Evolutionary conservation across 2,329 filamentous ascomycete species (phyloP).

Genomic region (Teratosphaeria epicoccoides): DNA sequence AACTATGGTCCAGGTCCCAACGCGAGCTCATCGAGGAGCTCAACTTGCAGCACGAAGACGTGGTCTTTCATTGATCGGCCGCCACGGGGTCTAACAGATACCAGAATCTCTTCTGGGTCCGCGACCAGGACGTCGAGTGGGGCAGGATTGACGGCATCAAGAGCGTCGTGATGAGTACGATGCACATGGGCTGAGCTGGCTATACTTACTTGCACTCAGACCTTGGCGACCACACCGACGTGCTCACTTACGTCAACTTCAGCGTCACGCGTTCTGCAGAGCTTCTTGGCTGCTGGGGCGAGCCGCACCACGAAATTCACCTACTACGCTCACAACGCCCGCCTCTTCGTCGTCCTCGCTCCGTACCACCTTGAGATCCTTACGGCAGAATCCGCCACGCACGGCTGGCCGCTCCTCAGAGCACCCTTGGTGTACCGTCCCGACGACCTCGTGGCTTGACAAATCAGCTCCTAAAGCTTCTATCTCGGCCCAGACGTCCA

Average conservation of each 20-base stretch:
- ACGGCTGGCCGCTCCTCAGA: constrained; percentile 21
- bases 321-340: constrained; percentile 28
- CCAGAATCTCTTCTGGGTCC: constrained; percentile 31
- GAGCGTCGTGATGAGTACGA: constrained; percentile 25
- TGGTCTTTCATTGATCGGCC: constrained; percentile 29
- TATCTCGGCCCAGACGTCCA: constrained; percentile 20
- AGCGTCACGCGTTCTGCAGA: constrained; percentile 28
- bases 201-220: constrained; percentile 28
- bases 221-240: constrained; percentile 29
- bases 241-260: constrained; percentile 18
- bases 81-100: constrained; percentile 24
- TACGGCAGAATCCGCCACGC: constrained; percentile 16
- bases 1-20: constrained; percentile 26
- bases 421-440: constrained; percentile 19
- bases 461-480: constrained; percentile 21
- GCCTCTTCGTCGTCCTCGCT: constrained; percentile 26
- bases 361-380: constrained; percentile 25
- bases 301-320: constrained; percentile 24
- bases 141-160: constrained; percentile 28
- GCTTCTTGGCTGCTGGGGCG: constrained; percentile 29
- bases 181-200: constrained; percentile 29
- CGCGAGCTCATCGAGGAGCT: constrained; percentile 22
- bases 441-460: constrained; percentile 12
- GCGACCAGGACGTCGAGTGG: constrained; percentile 28
- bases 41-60: constrained; percentile 20